A percentile compares a stretch with the other conserved stretches of the same genome.
phyloP scores from a whole-genome alignment of 345 rosid genomes.

The Linum usitatissimum region DNA sequence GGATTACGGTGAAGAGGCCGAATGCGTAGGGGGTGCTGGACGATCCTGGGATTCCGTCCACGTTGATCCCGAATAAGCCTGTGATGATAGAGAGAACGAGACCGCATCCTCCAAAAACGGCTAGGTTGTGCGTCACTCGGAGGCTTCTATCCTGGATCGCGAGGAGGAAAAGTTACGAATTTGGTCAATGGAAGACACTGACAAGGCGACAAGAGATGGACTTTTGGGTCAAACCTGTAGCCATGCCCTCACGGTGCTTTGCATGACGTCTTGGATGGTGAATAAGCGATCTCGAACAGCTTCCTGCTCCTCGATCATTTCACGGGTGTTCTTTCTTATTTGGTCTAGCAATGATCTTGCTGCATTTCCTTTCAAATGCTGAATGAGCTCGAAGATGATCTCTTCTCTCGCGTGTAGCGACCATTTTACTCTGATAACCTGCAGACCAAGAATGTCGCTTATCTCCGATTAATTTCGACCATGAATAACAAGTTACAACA shows the following conservation, averaged over 20 bases:
- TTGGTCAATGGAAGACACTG: neutral
- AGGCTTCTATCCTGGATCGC: conserved; percentile 67
- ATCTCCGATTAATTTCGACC: neutral
- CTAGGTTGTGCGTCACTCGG: conserved; percentile 77
- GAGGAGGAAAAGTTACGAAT: neutral
- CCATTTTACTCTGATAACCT: conserved; percentile 98
- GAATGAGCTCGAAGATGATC: conserved; percentile 84
- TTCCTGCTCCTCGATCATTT: conserved; percentile 97
- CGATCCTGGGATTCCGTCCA: conserved; percentile 93
- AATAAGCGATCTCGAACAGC: conserved; percentile 92
- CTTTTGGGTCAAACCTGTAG: conserved; percentile 47
- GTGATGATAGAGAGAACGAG: conserved; percentile 66
- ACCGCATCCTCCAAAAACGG: conserved; percentile 92
- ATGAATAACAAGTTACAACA: neutral
- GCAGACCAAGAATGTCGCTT: conserved; percentile 1
- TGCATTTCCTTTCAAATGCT: conserved; percentile 60
- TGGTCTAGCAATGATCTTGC: conserved; percentile 44
- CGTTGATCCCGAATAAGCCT: conserved; percentile 91
- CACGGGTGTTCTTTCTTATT: conserved; percentile 63
- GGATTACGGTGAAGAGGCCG: conserved; percentile 53
- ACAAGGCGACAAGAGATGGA: neutral
- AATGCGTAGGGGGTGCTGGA: conserved; percentile 74
- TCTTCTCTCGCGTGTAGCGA: conserved; percentile 98
- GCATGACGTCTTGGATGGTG: conserved; percentile 98
- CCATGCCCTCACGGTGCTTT: conserved; percentile 98